Evolutionary conservation across 2,329 filamentous ascomycete genomes (phyloP).

Genomic region (Ceratocystis colombiana): DNA sequence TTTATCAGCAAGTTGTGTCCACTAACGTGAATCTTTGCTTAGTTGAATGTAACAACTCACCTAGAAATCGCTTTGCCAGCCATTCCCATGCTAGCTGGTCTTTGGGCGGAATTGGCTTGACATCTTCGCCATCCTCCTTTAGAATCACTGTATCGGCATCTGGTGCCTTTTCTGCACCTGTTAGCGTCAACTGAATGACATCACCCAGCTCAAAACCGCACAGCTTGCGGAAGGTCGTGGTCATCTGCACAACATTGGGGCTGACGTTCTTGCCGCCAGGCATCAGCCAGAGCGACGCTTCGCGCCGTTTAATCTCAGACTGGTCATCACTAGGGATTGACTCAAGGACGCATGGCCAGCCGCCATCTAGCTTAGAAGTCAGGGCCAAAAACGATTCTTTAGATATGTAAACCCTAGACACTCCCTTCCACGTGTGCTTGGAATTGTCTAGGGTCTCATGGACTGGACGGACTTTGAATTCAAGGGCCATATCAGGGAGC

Average conservation of each 20-base stretch:
- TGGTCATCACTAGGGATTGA: constrained; percentile 28
- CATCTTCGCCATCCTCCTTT: constrained; percentile 42
- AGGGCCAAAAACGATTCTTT: constrained; percentile 40
- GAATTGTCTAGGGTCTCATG: constrained; percentile 38
- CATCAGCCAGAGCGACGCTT: constrained; percentile 43
- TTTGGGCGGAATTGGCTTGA: constrained; percentile 26
- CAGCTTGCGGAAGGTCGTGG: constrained; percentile 60
- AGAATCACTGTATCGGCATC: constrained; percentile 51
- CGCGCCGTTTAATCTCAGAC: constrained; percentile 31
- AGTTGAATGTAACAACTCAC: constrained; percentile 27
- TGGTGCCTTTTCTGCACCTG: constrained; percentile 39
- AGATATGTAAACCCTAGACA: constrained; percentile 41
- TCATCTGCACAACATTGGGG: constrained; percentile 59
- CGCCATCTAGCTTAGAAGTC: constrained; percentile 37
- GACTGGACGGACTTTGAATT: constrained; percentile 37
- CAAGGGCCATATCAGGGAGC: constrained; percentile 30
- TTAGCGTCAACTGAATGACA: constrained; percentile 50
- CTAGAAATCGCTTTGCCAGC: constrained; percentile 32
- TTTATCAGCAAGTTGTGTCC: neutral
- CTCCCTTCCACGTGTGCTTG: constrained; percentile 34
- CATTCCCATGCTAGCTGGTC: constrained; percentile 34
- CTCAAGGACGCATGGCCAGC: constrained; percentile 37
- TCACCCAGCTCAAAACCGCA: constrained; percentile 65
- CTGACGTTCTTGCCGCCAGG: constrained; percentile 50
- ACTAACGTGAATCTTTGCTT: neutral